Base-by-base conservation (phyloP, 148 eudicot genomes). In the Cornus florida region DNA sequence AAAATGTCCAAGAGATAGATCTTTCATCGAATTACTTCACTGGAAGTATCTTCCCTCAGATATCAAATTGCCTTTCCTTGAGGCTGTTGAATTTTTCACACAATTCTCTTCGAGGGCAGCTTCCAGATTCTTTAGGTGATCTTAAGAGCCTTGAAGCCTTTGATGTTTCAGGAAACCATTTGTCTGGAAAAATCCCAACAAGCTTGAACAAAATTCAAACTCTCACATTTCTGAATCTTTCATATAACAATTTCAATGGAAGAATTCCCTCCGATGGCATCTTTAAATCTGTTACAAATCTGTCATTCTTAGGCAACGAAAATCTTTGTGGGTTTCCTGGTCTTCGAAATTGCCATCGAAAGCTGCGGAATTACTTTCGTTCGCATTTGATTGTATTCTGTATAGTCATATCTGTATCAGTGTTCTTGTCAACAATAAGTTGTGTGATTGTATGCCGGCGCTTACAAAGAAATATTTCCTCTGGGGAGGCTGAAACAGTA, bases 141-240 rank as follows among this genome's bases (percentile, higher is more conserved):
- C 77, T 86, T 62, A 33, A 53, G 33, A 64, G 65, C 65, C 84
- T 86, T 23, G 77, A 70, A 79, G 57, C 70, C 32, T 70, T 86
- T 74, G 86, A 86, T 67, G 81, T 79, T 62, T 86, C 86, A 3
- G 43, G 20, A 20, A 86, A 86, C 60, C 38, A 60, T 9, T 70
- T 86, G 71, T 78, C 79, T 0, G 89, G 89, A 69, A 22, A 2
- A 5, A 83, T 86, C 83, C 89, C 89, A 23, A 32, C 50, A 69
- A 72, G 71, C 74, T 71, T 84, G 43, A 81, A 39, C 64, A 76
- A 65, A n/a, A 43, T 75, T 32, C 64, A 3, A 0, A 76, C 76
- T 22, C 86, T 86, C 39, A 81, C 3, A 22, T 81, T 81, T 33
- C 59, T 86, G 41, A 82, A 86, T 66, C 74, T 86, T 65, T 86